A percentile compares a stretch with the other conserved stretches of the same genome.
phyloP scores from a whole-genome alignment of 441 rosid species.

The Bocquillonia castaneifolia region DNA sequence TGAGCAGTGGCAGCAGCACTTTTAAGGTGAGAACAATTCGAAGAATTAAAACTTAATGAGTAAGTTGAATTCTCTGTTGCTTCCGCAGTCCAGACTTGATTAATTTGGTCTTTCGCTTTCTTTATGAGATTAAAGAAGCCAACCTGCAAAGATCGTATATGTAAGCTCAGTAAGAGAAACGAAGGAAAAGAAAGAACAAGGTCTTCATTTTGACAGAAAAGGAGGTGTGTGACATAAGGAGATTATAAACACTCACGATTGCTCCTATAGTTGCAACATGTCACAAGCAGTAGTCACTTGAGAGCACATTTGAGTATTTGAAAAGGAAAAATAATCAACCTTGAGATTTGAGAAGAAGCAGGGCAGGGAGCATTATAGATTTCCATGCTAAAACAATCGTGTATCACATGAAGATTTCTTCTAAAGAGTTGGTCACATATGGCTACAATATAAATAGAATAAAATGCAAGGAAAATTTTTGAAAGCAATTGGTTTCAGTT shows the following conservation, averaged over 20 bases:
- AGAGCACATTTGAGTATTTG: not conserved
- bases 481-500: not conserved
- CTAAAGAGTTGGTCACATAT: not conserved
- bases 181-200: not conserved
- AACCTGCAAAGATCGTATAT: slow-evolving; percentile 43
- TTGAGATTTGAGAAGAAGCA: not conserved
- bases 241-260: not conserved
- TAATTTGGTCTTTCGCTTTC: slow-evolving; percentile 61
- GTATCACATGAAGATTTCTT: not conserved
- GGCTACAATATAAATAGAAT: not conserved
- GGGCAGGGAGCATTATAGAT: too few species aligned
- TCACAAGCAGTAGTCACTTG: not conserved
- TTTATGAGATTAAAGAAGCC: slow-evolving; percentile 81
- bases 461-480: not conserved
- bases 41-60: slow-evolving; percentile 42
- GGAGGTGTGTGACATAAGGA: not conserved
- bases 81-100: slow-evolving; percentile 80
- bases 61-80: slow-evolving; percentile 81
- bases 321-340: not conserved
- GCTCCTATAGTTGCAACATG: not conserved
- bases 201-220: not conserved
- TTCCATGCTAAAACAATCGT: too few species aligned
- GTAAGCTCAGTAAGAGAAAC: not conserved
- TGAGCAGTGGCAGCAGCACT: slow-evolving; percentile 45
- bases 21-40: slow-evolving; percentile 61